These are phyloP conservation scores for Ceratobasidium sp. DNA, from an alignment of 1,284 basidiomycete genomes.

Conservation along the genomic window DNA sequence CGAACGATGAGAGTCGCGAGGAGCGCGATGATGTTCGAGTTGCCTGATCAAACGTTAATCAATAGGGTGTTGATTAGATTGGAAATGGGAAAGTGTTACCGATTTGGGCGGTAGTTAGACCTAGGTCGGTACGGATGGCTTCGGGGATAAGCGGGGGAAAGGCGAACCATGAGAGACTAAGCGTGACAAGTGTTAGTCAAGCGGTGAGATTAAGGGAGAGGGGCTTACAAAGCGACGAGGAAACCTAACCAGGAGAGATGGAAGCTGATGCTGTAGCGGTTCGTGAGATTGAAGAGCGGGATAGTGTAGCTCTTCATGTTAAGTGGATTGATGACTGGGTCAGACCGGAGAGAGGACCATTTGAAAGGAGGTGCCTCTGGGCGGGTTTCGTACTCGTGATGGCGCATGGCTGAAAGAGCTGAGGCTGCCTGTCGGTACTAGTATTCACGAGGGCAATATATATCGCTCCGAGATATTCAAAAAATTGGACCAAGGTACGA, in stretches of 20 bases:
- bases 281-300: constrained; percentile 67
- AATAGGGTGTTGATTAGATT: neutral
- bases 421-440: neutral
- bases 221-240: constrained; percentile 61
- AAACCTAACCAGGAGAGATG: constrained; percentile 68
- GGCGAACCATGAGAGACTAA: constrained; percentile 72
- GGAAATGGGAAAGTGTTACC: constrained; percentile 53
- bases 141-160: constrained; percentile 74
- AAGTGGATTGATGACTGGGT: constrained; percentile 63
- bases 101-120: constrained; percentile 64
- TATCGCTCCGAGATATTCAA: neutral
- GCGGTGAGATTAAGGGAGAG: constrained; percentile 42
- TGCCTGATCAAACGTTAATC: constrained; percentile 55
- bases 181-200: constrained; percentile 52
- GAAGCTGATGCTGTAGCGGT: constrained; percentile 67
- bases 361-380: constrained; percentile 51
- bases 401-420: neutral
- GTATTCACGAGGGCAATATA: neutral
- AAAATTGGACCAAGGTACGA: no score
- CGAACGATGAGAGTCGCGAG: constrained; percentile 69
- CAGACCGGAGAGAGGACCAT: constrained; percentile 54
- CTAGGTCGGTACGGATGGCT: constrained; percentile 70
- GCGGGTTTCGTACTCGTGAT: constrained; percentile 12
- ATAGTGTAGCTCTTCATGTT: constrained; percentile 70
- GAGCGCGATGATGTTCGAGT: constrained; percentile 72